Evolutionary conservation across 2,329 filamentous ascomycete genomes (phyloP), one percentile per base, ranked within the genome.

Genomic region (Paraphoma chrysanthemicola): DNA sequence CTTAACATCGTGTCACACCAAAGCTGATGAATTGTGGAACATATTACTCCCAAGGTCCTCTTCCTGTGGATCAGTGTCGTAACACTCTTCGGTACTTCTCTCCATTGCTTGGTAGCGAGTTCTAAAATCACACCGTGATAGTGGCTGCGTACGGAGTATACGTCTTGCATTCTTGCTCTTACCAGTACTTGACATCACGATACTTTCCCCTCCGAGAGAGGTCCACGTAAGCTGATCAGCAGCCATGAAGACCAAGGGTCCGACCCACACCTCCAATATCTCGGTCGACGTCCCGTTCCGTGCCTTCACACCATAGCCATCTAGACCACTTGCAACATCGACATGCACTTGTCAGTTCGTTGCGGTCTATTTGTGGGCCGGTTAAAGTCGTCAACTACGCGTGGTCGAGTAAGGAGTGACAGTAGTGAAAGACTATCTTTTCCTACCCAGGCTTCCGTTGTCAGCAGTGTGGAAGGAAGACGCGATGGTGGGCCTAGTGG

Each of bases 311-410:
- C 23, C 23, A 23, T 23, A 5, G 23, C 23, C 23, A 23, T 23
- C 23, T 23, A 36, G 14, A 36, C 33, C 33, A 10, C 14, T 14
- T 14, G 23, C 11, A 6, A 14, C 48, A n/a, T 44, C 10, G 47
- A 16, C 29, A 23, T 33, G 23, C 11, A 23, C 18, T 42, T 10
- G 8, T 9, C 12, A 16, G 36, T 29, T 42, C n/a, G 11, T 31
- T 12, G 12, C 23, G 36, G 42, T 14, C 16, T 16, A 31, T 36
- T 31, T 29, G 3, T 18, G 10, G 43, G 23, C 49, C 48, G 54
- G 57, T 29, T 62, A 48, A 62, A 55, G n/a, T 52, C 44, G 8
- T 41, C 44, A 28, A 17, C 38, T 52, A 28, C 48, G 49, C 48
- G 47, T 47, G 33, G 54, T 29, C 33, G 50, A 33, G 49, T 44